These are phyloP conservation scores for Cercospora citrullina DNA, from an alignment of 2,329 filamentous ascomycete genomes.

Conservation along the genomic window DNA sequence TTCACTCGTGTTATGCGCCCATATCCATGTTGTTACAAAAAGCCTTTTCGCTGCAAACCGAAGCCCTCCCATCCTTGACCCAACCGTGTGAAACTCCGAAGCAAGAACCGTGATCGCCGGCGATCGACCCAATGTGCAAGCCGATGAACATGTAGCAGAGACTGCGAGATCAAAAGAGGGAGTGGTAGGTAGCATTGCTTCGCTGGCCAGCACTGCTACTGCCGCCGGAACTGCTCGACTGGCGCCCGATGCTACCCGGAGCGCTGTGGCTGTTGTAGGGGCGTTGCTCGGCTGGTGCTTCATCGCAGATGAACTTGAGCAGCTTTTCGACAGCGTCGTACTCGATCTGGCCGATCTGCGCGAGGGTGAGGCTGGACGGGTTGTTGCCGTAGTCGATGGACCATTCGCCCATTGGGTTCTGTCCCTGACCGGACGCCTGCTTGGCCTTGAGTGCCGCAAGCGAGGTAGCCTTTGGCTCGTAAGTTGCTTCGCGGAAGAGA, in stretches of 20 bases:
- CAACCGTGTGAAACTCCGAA: not conserved
- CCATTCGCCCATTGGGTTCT: conserved; percentile 34
- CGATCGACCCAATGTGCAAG: conserved; percentile 2
- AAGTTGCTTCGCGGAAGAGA: conserved; percentile 31
- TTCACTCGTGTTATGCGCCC: not conserved
- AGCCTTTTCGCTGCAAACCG: not conserved
- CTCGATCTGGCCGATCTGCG: conserved; percentile 32
- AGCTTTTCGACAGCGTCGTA: conserved; percentile 29
- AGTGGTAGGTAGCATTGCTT: conserved; percentile 1
- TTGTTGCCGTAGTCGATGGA: conserved; percentile 31
- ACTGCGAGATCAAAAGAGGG: conserved; percentile 3
- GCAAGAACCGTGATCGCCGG: conserved; percentile 4
- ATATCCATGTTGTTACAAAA: conserved; percentile 3
- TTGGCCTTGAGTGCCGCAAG: conserved; percentile 24
- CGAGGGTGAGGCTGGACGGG: conserved; percentile 24
- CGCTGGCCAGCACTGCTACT: conserved; percentile 5
- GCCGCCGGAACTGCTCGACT: conserved; percentile 4
- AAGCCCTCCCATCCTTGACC: not conserved
- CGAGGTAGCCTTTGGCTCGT: conserved; percentile 9
- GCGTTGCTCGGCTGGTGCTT: not conserved
- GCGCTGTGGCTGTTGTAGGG: conserved; percentile 6
- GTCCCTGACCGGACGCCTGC: conserved; percentile 18
- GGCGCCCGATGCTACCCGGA: conserved; percentile 4
- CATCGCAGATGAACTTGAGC: conserved; percentile 22
- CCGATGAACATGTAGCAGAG: not conserved